Conservation (phyloP, 2,329 filamentous ascomycete genomes). For the Coniochaeta pulveracea region DNA sequence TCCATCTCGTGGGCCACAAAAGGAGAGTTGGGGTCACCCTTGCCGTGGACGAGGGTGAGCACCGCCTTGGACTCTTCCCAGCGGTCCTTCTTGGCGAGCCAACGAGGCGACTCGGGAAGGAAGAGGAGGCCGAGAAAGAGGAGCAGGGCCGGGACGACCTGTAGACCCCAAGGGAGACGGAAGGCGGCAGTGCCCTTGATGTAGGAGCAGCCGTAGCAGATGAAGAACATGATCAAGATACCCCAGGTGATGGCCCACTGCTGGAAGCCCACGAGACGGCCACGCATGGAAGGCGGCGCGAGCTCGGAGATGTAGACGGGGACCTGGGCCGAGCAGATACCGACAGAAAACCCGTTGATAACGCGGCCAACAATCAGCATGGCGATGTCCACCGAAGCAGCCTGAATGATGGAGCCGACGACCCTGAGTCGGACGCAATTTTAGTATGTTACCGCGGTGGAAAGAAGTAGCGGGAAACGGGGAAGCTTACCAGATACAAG, state of each 20-base stretch:
- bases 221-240: conserved; percentile 35
- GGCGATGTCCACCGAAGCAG: conserved; percentile 32
- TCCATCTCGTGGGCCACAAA: conserved; percentile 58
- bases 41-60: conserved; percentile 46
- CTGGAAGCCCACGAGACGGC: conserved; percentile 30
- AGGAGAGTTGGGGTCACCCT: conserved; percentile 51
- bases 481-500: conserved; percentile 33
- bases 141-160: conserved; percentile 30
- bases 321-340: conserved; percentile 62
- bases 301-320: conserved; percentile 61
- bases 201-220: conserved; percentile 33
- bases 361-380: conserved; percentile 58
- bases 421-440: conserved; percentile 26
- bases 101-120: conserved; percentile 37
- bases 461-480: not conserved
- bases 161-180: conserved; percentile 36
- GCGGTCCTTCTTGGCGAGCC: conserved; percentile 36
- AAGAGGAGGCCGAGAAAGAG: conserved; percentile 29
- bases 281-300: conserved; percentile 33
- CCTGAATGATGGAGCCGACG: conserved; percentile 33
- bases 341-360: conserved; percentile 61
- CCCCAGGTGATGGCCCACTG: conserved; percentile 35
- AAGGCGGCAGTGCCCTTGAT: conserved; percentile 33
- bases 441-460: too few relatives aligned
- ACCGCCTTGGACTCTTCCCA: conserved; percentile 33